A percentile compares a stretch with the other conserved stretches of the same genome.
These are phyloP conservation scores for Daldinia sp. DNA, from an alignment of 2,329 filamentous ascomycete species.

Conservation along the genomic window DNA sequence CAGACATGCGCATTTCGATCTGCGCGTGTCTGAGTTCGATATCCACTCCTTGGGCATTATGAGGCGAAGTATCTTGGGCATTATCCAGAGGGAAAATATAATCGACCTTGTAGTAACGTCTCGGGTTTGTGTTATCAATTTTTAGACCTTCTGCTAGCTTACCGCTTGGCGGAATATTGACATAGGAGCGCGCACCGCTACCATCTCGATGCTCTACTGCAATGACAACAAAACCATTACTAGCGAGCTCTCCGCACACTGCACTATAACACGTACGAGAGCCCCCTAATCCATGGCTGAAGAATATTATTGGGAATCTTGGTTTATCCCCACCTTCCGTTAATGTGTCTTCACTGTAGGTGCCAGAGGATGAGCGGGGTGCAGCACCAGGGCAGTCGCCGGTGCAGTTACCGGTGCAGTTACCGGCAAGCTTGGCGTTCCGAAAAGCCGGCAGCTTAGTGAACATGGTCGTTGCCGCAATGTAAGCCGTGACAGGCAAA, in stretches of 20 bases:
- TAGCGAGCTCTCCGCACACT: slow-evolving; percentile 74
- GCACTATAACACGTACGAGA: slow-evolving; percentile 72
- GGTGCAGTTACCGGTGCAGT: slow-evolving; percentile 63
- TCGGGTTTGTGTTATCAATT: slow-evolving; percentile 52
- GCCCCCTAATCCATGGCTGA: slow-evolving; percentile 75
- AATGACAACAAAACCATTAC: slow-evolving; percentile 73
- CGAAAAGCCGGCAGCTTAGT: slow-evolving; percentile 74
- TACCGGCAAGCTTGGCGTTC: slow-evolving; percentile 68
- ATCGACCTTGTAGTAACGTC: slow-evolving; percentile 64
- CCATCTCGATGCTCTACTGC: slow-evolving; percentile 75
- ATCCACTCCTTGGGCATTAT: slow-evolving; percentile 71
- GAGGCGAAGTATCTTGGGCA: slow-evolving; percentile 62
- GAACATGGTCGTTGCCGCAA: slow-evolving; percentile 69
- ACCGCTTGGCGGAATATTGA: slow-evolving; percentile 65
- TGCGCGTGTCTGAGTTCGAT: slow-evolving; percentile 69
- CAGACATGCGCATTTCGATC: slow-evolving; percentile 71
- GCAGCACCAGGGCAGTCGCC: slow-evolving; percentile 62
- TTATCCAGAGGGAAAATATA: slow-evolving; percentile 73
- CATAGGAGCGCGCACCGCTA: slow-evolving; percentile 69
- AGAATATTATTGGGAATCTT: slow-evolving; percentile 71
- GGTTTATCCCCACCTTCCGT: slow-evolving; percentile 51
- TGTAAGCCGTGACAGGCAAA: slow-evolving; percentile 62
- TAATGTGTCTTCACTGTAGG: slow-evolving; percentile 41
- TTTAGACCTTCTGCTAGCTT: slow-evolving; percentile 51
- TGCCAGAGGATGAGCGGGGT: slow-evolving; percentile 47